Evolutionary conservation across 768 basidiomycete species (phyloP), one percentile per base, ranked within the genome.

Genomic region (Russula compacta): DNA sequence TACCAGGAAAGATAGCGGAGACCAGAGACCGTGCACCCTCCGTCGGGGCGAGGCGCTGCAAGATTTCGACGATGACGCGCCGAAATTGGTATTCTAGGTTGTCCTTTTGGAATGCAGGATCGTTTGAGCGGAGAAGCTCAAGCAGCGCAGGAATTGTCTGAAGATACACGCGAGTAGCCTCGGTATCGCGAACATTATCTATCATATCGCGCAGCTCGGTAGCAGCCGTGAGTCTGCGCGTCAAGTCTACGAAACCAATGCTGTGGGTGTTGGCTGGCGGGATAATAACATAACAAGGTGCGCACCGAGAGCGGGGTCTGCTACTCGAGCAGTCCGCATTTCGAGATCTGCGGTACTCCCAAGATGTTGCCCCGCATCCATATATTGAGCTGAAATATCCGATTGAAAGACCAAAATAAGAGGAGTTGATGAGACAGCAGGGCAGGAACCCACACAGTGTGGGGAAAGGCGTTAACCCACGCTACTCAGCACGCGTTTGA

Each of bases 11-110:
- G 48, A 98, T 81, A 2, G 79, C 71, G 14, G 79, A 74, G 17
- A 83, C 79, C 64, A 89, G 86, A 54, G 81, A 78, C 43, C 88
- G 82, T 21, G 94, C 77, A n/a, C 81, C 76, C 56, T 98, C 97
- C 56, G 82, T 83, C 43, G 85, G 80, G 0, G 93, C 91, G 12
- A 98, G 79, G 44, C 94, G 87, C 73, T 94, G 89, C 33, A 98
- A 75, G 53, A 95, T 91, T 69, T 97, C 91, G 60, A 98, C 79
- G 15, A 97, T 79, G 42, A 86, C 83, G 65, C 89, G 85, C 48
- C 97, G 89, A 69, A 95, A 92, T 66, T 85, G 83, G 74, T 88
- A 87, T 72, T 90, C 88, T 19, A 78, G 69, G 6, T 79, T 78
- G 66, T 87, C 86, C 69, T 83, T 88, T 60, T 82, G 80, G 58